A percentile compares a stretch with the other conserved stretches of the same genome.
These are phyloP conservation scores for Phylloporus rhodoxanthus DNA, from an alignment of 768 basidiomycete species.

Conservation along the genomic window DNA sequence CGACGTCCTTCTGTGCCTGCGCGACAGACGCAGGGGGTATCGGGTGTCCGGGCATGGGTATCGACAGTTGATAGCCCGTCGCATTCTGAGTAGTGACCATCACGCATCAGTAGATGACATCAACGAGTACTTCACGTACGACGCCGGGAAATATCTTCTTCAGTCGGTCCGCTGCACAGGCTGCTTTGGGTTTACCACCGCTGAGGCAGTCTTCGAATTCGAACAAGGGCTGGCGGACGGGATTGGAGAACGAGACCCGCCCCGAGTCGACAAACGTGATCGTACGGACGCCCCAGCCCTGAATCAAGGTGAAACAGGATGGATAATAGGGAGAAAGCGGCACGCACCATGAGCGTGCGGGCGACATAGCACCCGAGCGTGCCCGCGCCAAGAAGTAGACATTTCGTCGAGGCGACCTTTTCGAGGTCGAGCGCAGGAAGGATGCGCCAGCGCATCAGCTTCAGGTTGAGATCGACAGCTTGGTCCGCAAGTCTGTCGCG, in stretches of 20 bases:
- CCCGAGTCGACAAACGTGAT: constrained; percentile 92
- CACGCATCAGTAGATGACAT: not conserved
- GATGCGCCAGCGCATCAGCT: constrained; percentile 97
- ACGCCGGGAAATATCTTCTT: constrained; percentile 91
- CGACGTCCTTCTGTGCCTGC: constrained; percentile 62
- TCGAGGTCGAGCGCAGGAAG: constrained; percentile 86
- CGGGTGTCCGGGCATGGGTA: constrained; percentile 98
- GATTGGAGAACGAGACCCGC: constrained; percentile 93
- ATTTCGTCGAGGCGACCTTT: constrained; percentile 71
- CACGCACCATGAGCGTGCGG: constrained; percentile 69
- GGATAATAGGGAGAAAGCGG: not conserved
- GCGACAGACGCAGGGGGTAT: constrained; percentile 55
- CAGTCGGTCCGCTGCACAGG: constrained; percentile 78
- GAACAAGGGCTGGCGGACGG: constrained; percentile 94
- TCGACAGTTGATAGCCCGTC: constrained; percentile 66
- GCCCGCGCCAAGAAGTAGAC: constrained; percentile 88
- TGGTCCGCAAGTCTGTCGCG: constrained; percentile 76
- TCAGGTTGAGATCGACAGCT: constrained; percentile 96
- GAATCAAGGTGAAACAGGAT: not conserved
- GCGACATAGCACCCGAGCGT: constrained; percentile 97
- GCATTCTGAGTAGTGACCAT: constrained; percentile 55
- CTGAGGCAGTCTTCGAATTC: constrained; percentile 90
- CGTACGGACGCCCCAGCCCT: constrained; percentile 95
- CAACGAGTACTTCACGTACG: constrained; percentile 41
- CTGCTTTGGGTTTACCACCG: constrained; percentile 92